A percentile compares a stretch with the other conserved stretches of the same genome.
Evolutionary conservation across 768 basidiomycete species (phyloP).

Genomic region (Rhizopogon salebrosus): DNA sequence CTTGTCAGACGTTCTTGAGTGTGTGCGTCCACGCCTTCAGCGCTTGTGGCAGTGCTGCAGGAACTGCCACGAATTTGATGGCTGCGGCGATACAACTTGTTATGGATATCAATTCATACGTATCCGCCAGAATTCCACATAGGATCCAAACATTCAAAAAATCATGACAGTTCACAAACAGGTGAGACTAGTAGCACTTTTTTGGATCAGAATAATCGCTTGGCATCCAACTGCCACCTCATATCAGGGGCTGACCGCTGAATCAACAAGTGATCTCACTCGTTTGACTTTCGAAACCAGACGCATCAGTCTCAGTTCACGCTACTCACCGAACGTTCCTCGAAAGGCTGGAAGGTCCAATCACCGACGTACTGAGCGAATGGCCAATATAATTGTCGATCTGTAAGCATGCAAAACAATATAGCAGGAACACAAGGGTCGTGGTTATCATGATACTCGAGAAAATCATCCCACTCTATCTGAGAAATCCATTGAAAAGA

Average conservation of each 20-base stretch:
- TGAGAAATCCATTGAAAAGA: constrained; percentile 43
- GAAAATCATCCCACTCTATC: constrained; percentile 35
- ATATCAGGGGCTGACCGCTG: no score
- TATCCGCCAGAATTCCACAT: no score
- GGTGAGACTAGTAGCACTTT: no score
- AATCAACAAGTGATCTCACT: no score
- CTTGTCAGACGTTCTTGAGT: neutral
- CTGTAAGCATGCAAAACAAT: neutral
- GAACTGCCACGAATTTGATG: neutral
- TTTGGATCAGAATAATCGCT: no score
- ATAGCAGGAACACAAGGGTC: neutral
- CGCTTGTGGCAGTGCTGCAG: neutral
- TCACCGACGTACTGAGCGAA: neutral
- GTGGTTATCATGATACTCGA: neutral
- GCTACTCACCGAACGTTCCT: no score
- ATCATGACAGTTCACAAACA: no score
- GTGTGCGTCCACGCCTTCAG: constrained; percentile 4
- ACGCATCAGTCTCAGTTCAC: neutral
- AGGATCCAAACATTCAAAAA: no score
- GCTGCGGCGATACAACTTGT: no score
- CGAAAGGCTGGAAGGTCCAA: neutral
- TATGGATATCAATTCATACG: no score
- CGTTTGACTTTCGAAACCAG: neutral
- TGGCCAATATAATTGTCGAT: neutral
- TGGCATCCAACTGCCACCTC: no score